Percentiles rank a stretch among this genome's conserved stretches.
Conservation (phyloP, 129 eudicot genomes). For the Saposhnikovia divaricata region DNA sequence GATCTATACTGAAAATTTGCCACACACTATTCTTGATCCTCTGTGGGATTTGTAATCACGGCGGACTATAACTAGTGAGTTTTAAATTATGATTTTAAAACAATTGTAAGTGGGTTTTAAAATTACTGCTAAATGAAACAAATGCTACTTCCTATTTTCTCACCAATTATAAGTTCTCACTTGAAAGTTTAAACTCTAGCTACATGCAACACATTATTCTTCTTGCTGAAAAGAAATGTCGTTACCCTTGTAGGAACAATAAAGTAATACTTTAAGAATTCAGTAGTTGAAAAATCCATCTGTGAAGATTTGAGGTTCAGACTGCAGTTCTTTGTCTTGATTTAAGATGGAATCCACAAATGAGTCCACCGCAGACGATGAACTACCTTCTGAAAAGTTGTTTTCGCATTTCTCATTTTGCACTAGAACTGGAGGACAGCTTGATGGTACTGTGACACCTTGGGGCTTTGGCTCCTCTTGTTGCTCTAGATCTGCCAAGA, state of each 20-base stretch:
- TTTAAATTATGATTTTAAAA: neutral
- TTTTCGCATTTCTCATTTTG: slow-evolving; percentile 6
- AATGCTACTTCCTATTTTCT: neutral
- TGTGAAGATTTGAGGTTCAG: slow-evolving; percentile 43
- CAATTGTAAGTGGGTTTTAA: too few species aligned
- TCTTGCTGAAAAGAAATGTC: neutral
- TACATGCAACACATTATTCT: neutral
- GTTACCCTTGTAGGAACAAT: neutral
- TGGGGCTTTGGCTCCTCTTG: slow-evolving; percentile 25
- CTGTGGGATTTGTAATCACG: too few species aligned
- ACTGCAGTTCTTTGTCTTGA: slow-evolving; percentile 55
- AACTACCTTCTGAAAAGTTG: slow-evolving; percentile 20
- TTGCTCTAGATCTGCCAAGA: slow-evolving; percentile 14
- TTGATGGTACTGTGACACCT: slow-evolving; percentile 7
- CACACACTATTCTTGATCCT: too few species aligned
- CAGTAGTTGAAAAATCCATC: slow-evolving; percentile 46
- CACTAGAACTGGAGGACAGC: neutral
- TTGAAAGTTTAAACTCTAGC: neutral
- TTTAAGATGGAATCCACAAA: slow-evolving; percentile 75
- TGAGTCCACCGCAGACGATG: slow-evolving; percentile 39
- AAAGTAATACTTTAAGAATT: slow-evolving; percentile 4
- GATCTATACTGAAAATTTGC: too few species aligned
- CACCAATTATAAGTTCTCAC: neutral
- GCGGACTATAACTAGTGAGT: too few species aligned
- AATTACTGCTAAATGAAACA: neutral